Evolutionary conservation across 306 rosid genomes (phyloP), one percentile per base, ranked within the genome.

Genomic region (Gynostemma pentaphyllum): DNA sequence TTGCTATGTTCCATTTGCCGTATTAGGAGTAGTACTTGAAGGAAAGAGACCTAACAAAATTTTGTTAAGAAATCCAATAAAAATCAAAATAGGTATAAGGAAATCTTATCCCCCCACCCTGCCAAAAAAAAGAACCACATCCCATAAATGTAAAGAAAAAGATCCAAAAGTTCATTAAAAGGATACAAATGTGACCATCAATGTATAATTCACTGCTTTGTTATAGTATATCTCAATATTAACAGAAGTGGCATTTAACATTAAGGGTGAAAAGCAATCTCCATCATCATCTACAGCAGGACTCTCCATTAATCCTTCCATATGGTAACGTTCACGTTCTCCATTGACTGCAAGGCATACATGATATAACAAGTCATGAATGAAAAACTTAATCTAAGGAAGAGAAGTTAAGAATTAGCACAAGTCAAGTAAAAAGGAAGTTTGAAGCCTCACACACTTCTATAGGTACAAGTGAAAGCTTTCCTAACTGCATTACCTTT

Each of bases 101-200:
- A 48, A 62, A 52, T 52, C 4, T 0, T 5, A 5, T 0, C 1
- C 1, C 12, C 27, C 13, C 52, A 14, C 1, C 1, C 1, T 2
- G 7, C 7, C 7, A 2, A 7, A 22, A 12, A 52, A 28, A 13
- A 4, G 6, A 11, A 22, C 22, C 7, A n/a, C 22, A 3, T 11
- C 21, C 22, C 6, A 19, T 36, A 21, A 22, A 54, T 54, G 62
- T n/a, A 59, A 37, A 30, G 1, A 5, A 47, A 44, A 45, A 22
- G 41, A n/a, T 28, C 52, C 45, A 34, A 10, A 18, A 9, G n/a
- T n/a, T 46, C 44, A 34, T 11, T 11, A 64, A 28, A 64, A 88
- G 97, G 99, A 92, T 92, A 92, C 99, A 86, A 92, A 92, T 53
- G 96, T 88, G 76, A 92, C 99, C 99, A 92, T 86, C 87, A 92